Percentiles rank a stretch among this genome's conserved stretches.
Conservation (phyloP, 1,139 yeast species). For the Protomyces inouyei region DNA sequence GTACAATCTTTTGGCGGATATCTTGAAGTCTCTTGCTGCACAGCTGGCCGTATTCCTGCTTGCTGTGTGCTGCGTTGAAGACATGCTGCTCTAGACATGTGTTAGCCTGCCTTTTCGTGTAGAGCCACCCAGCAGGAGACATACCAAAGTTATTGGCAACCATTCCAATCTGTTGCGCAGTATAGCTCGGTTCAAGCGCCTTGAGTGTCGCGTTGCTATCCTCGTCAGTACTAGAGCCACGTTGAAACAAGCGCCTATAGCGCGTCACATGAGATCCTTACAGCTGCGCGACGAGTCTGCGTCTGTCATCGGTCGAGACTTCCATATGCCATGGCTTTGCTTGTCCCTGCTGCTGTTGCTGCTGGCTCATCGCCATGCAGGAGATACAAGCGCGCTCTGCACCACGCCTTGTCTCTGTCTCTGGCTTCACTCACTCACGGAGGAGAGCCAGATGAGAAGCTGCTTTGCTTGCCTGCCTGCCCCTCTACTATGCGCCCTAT, state of each 20-base stretch:
- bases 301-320: neutral
- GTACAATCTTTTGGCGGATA: conserved; percentile 9
- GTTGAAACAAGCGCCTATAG: no score
- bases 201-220: neutral
- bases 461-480: no score
- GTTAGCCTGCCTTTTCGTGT: neutral
- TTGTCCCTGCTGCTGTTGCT: neutral
- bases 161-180: conserved; percentile 21
- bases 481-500: no score
- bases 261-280: neutral
- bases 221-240: no score
- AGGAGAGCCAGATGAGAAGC: no score
- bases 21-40: conserved; percentile 9
- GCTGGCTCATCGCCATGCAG: no score
- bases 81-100: conserved; percentile 2
- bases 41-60: conserved; percentile 19
- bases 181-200: conserved; percentile 13
- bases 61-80: conserved; percentile 13
- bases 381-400: no score
- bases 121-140: neutral
- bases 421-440: no score
- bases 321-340: neutral
- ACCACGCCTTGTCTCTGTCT: no score
- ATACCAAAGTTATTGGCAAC: conserved; percentile 23
- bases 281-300: neutral